phyloP scores from a whole-genome alignment of 257 asterid species.

The Primulina huaijiensis region DNA sequence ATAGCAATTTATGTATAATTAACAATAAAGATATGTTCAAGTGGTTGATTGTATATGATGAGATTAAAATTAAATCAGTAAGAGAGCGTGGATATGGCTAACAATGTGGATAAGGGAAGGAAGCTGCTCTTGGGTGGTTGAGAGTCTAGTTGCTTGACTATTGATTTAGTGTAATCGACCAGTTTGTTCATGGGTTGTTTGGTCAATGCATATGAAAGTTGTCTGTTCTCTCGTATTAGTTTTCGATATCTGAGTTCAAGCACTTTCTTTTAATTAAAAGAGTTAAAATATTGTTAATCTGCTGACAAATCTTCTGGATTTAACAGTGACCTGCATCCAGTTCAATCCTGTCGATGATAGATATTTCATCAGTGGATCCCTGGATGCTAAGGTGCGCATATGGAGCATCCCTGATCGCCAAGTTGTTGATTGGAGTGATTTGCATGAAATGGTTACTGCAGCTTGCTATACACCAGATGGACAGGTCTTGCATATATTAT shows the following conservation, averaged over 20 bases:
- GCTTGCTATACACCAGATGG: conserved; percentile 99
- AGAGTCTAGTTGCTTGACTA: conserved; percentile 14
- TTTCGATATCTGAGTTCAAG: not conserved
- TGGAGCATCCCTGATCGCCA: conserved; percentile 95
- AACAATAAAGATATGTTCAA: not conserved
- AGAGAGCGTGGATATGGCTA: conserved; percentile 7
- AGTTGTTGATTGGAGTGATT: conserved; percentile 98
- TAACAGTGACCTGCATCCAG: conserved; percentile 95
- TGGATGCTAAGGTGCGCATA: conserved; percentile 96
- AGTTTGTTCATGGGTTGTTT: conserved; percentile 12
- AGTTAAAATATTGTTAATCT: conserved; percentile 17
- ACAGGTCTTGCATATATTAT: conserved; percentile 57
- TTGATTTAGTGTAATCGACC: conserved; percentile 1
- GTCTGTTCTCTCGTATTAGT: not conserved
- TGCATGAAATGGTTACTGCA: conserved; percentile 99
- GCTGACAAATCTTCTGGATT: conserved; percentile 35
- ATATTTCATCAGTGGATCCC: conserved; percentile 97
- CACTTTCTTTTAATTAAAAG: conserved; percentile 15
- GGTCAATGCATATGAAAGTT: not conserved
- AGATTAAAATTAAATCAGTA: not conserved
- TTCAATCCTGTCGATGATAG: conserved; percentile 95
- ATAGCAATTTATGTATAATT: not conserved
- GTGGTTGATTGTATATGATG: not conserved
- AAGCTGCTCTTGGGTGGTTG: conserved; percentile 1
- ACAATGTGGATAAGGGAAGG: not conserved